A percentile compares a stretch with the other conserved stretches of the same genome.
phyloP scores from a whole-genome alignment of 139 green algal genomes.

The Ostreobium quekettii region DNA sequence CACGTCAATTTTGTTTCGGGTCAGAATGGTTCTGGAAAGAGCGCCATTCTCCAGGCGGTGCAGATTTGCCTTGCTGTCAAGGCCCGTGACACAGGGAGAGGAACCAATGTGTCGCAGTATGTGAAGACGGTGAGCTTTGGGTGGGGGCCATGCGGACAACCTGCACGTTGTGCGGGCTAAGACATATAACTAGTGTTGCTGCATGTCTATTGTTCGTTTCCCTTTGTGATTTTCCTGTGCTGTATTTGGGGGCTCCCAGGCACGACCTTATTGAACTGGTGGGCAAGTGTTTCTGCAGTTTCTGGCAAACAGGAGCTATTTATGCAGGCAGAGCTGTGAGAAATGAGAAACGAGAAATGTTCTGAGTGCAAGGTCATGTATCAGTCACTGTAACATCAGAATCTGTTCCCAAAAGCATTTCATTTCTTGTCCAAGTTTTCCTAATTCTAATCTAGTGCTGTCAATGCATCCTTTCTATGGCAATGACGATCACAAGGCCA shows the following conservation, averaged over 20 bases:
- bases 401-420: too few species aligned
- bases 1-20: slow-evolving; percentile 65
- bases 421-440: too few species aligned
- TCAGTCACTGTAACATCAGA: too few species aligned
- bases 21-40: slow-evolving; percentile 66
- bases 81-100: slow-evolving; percentile 48
- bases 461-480: too few species aligned
- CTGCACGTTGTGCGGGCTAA: neutral
- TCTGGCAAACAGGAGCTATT: too few species aligned
- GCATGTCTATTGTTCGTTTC: neutral
- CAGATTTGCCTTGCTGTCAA: slow-evolving; percentile 58
- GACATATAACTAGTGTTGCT: neutral
- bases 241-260: neutral
- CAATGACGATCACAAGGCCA: too few species aligned
- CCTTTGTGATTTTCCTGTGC: neutral
- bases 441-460: too few species aligned
- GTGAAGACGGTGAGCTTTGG: slow-evolving; percentile 26
- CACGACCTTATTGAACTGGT: neutral
- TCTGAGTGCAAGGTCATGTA: too few species aligned
- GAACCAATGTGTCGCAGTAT: slow-evolving; percentile 23
- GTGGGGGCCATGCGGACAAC: neutral
- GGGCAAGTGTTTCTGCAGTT: too few species aligned
- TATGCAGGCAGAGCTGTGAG: too few species aligned
- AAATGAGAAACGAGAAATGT: too few species aligned
- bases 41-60: slow-evolving; percentile 54